Percentiles rank a stretch among this genome's conserved stretches.
Evolutionary conservation across 2,329 filamentous ascomycete genomes (phyloP).

Genomic region (Claviceps lovelessii): DNA sequence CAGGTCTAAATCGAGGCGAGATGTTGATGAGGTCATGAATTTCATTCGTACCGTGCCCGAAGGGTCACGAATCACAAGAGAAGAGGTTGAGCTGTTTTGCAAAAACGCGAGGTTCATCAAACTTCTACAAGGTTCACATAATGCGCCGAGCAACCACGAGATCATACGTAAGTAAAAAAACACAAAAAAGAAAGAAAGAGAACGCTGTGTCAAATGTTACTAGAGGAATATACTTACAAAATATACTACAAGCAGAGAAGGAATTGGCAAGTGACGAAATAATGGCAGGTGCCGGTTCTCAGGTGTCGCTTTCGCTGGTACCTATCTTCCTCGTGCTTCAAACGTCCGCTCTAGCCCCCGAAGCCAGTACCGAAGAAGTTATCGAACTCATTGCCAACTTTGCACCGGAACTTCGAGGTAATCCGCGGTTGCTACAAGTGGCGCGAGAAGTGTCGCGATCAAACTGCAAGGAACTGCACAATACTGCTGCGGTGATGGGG

Average conservation of each 20-base stretch:
- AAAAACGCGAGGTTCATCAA: slow-evolving; percentile 91
- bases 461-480: slow-evolving; percentile 77
- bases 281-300: slow-evolving; percentile 30
- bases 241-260: slow-evolving; percentile 24
- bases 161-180: slow-evolving; percentile 34
- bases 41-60: slow-evolving; percentile 40
- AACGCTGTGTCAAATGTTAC: not conserved
- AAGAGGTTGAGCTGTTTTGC: slow-evolving; percentile 82
- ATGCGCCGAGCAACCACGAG: slow-evolving; percentile 34
- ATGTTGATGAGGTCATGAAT: slow-evolving; percentile 59
- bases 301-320: slow-evolving; percentile 44
- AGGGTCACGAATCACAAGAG: slow-evolving; percentile 44
- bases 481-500: slow-evolving; percentile 73
- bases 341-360: slow-evolving; percentile 33
- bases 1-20: slow-evolving; percentile 70
- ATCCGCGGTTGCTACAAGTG: slow-evolving; percentile 36
- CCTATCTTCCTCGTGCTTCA: slow-evolving; percentile 55
- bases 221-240: not conserved
- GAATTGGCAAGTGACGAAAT: slow-evolving; percentile 41
- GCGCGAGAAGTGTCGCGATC: slow-evolving; percentile 60
- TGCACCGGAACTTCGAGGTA: slow-evolving; percentile 32
- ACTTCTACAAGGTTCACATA: slow-evolving; percentile 49
- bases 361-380: slow-evolving; percentile 38
- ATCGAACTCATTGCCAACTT: slow-evolving; percentile 28
- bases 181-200: not conserved